Base-by-base conservation (phyloP, 1,284 basidiomycete species). In the Papiliotrema terrestris region DNA sequence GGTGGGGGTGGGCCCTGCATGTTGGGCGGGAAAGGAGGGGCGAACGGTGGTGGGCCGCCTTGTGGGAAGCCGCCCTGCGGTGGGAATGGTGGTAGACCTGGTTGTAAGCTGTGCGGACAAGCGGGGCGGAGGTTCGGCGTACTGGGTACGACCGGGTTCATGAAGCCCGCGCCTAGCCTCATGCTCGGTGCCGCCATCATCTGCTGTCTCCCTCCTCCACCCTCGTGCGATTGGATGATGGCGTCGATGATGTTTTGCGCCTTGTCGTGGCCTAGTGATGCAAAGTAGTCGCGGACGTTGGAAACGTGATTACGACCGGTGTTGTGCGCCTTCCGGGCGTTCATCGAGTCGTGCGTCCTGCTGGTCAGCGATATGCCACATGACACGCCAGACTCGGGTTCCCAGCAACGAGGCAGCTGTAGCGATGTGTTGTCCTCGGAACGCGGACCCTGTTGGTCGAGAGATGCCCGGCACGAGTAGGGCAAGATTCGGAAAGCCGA, bases 221-320 rank as follows among this genome's bases (percentile, higher is more conserved):
- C 84, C 75, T 97, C 91, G 73, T 96, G 97, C 42, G 88, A 85
- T 46, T 87, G 85, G 44, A 90, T 91, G 73, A 98, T 93, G 73
- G 93, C 90, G 82, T 98, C 93, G 72, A 97, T 94, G 73, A 96
- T 91, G 66, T 80, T 90, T 77, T 98, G 94, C 14, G 94, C 91
- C 76, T 95, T 92, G 79, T 96, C 91, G 73, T 95, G 91, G 55
- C 93, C 92, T 57, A 98, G 83, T 3, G 89, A 91, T 29, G 91
- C 89, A 78, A 98, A 98, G 76, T 98, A 98, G 69, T 98, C 95
- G 62, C 92, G 82, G 58, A 98, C 95, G 72, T 98, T 98, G 49
- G 91, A 83, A 42, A 98, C 82, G 73, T 98, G 95, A 78, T 98
- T 98, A 57, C 94, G 83, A 58, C 95, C 95, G 61, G 87, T 91